Conservation (phyloP, 768 basidiomycete genomes). For the Mycena crocata region DNA sequence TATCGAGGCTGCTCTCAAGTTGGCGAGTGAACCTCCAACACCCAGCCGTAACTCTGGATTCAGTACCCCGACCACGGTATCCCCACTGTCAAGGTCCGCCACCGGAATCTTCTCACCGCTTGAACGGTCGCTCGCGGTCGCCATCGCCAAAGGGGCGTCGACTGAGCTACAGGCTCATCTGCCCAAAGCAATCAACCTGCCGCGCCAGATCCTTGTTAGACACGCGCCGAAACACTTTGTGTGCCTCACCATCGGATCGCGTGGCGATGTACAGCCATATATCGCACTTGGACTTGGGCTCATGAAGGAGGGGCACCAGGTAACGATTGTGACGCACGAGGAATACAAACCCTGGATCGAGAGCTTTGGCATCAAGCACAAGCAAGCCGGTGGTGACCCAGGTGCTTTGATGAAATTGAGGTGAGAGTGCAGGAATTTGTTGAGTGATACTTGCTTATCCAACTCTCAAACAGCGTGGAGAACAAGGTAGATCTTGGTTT, state of each 20-base stretch:
- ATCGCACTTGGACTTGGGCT: conserved; percentile 65
- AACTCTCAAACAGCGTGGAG: conserved; percentile 40
- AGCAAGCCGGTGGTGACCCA: conserved; percentile 76
- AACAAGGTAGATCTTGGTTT: conserved; percentile 44
- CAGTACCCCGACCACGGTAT: neutral
- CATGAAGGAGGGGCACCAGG: conserved; percentile 60
- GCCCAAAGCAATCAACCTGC: conserved; percentile 64
- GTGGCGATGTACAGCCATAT: conserved; percentile 76
- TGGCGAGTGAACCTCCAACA: conserved; percentile 23
- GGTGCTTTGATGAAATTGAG: conserved; percentile 75
- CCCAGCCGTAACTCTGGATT: conserved; percentile 7
- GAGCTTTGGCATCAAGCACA: conserved; percentile 68
- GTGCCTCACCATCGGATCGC: conserved; percentile 73
- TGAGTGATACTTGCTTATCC: neutral
- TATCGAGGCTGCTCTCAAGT: conserved; percentile 40
- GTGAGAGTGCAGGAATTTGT: conserved; percentile 29
- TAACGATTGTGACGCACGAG: conserved; percentile 69
- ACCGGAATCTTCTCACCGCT: conserved; percentile 58
- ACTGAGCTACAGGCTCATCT: conserved; percentile 43
- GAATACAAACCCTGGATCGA: conserved; percentile 68
- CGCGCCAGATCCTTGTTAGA: conserved; percentile 45
- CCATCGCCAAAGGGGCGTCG: conserved; percentile 43
- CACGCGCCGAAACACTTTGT: conserved; percentile 63
- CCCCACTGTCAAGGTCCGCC: conserved; percentile 39
- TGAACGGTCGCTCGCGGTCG: conserved; percentile 52